A percentile compares a stretch with the other conserved stretches of the same genome.
Conservation (phyloP, 1,284 basidiomycete genomes). For the Phlebopus sp. region DNA sequence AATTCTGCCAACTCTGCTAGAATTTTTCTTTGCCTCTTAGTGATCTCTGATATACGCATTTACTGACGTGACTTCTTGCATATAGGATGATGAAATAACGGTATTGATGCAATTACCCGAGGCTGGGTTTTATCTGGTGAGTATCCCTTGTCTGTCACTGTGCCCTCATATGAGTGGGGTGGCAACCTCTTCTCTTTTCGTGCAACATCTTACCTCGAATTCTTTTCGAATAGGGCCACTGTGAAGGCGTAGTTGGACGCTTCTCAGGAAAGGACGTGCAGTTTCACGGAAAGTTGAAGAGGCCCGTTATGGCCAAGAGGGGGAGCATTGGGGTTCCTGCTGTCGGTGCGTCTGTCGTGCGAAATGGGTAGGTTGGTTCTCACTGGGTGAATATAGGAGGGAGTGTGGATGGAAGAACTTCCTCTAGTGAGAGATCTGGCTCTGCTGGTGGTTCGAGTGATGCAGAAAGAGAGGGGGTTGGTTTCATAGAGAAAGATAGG, state of each 20-base stretch:
- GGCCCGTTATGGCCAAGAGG: conserved; percentile 74
- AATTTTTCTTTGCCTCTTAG: background rate
- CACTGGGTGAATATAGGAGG: background rate
- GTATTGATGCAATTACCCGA: conserved; percentile 75
- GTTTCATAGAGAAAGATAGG: background rate
- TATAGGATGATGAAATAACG: conserved; percentile 74
- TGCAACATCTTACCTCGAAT: background rate
- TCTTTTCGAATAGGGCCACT: conserved; percentile 57
- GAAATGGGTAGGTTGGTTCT: conserved; percentile 4
- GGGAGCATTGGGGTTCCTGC: conserved; percentile 17
- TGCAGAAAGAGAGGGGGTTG: too few species aligned
- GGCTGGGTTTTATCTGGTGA: conserved; percentile 59
- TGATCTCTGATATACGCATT: conserved; percentile 6
- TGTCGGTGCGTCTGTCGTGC: background rate
- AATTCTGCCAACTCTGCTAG: background rate
- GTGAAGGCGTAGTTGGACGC: conserved; percentile 88
- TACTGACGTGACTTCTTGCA: conserved; percentile 3
- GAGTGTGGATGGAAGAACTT: background rate
- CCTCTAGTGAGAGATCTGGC: too few species aligned
- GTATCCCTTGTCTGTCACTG: conserved; percentile 24
- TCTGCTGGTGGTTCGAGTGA: too few species aligned
- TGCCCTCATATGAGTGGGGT: background rate
- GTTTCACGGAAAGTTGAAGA: conserved; percentile 77
- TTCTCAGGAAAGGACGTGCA: conserved; percentile 69
- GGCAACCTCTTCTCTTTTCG: background rate